Evolutionary conservation across 2,329 filamentous ascomycete species (phyloP).

Genomic region (Furcasterigmium furcatum): DNA sequence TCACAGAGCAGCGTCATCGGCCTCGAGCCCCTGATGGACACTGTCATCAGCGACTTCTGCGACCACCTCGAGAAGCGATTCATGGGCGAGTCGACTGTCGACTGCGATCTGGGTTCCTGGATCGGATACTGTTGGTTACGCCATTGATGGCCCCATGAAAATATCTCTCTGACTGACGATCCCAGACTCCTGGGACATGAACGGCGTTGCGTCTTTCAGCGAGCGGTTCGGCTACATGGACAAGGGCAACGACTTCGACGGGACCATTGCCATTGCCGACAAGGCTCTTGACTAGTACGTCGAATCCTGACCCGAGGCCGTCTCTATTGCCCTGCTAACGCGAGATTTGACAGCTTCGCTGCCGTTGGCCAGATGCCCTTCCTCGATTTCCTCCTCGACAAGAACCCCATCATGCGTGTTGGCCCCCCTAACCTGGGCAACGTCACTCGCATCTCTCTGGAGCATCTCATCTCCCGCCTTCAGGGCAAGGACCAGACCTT

Average conservation of each 20-base stretch:
- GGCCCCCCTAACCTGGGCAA: constrained; percentile 14
- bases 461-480: constrained; percentile 4
- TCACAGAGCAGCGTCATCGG: constrained; percentile 18
- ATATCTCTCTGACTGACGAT: neutral
- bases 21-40: constrained; percentile 24
- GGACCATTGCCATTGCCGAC: constrained; percentile 8
- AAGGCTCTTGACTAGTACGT: constrained; percentile 26
- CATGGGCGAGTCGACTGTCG: constrained; percentile 14
- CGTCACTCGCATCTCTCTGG: constrained; percentile 8
- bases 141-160: too few species aligned
- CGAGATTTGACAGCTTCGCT: too few species aligned
- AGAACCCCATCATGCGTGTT: constrained; percentile 21
- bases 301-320: too few species aligned
- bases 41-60: constrained; percentile 21
- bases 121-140: constrained; percentile 17
- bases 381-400: constrained; percentile 21
- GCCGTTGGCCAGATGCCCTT: constrained; percentile 21
- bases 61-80: constrained; percentile 22
- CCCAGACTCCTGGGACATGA: constrained; percentile 32
- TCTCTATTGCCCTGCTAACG: constrained; percentile 17
- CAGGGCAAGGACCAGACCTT: neutral
- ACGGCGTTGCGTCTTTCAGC: constrained; percentile 35
- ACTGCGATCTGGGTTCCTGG: constrained; percentile 16
- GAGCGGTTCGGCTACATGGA: constrained; percentile 37
- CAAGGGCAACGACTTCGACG: constrained; percentile 15